Conservation (phyloP, 2,329 filamentous ascomycete species). For the Stemphylium vesicarium region DNA sequence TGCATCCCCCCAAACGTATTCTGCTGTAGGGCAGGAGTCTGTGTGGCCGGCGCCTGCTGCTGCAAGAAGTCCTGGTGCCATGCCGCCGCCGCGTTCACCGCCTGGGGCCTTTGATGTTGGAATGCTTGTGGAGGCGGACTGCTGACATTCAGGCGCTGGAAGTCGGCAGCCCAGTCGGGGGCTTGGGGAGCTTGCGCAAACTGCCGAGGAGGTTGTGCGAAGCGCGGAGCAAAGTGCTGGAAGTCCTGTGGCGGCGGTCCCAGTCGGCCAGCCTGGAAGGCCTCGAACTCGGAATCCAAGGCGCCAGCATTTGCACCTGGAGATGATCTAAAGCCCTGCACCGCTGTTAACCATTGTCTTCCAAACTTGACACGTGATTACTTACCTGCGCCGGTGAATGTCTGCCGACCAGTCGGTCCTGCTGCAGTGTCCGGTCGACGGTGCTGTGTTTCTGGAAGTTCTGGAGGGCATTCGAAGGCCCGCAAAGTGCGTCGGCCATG, state of each 20-base stretch:
- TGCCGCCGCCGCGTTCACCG: slow-evolving; percentile 43
- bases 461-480: slow-evolving; percentile 77
- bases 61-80: slow-evolving; percentile 69
- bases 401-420: slow-evolving; percentile 68
- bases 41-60: slow-evolving; percentile 45
- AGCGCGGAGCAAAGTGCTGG: slow-evolving; percentile 43
- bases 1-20: slow-evolving; percentile 35
- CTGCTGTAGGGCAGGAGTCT: slow-evolving; percentile 37
- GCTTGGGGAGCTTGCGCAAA: slow-evolving; percentile 41
- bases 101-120: slow-evolving; percentile 52
- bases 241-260: slow-evolving; percentile 47
- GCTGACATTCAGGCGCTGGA: slow-evolving; percentile 55
- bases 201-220: slow-evolving; percentile 48
- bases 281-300: slow-evolving; percentile 71
- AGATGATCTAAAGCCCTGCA: slow-evolving; percentile 67
- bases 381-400: slow-evolving; percentile 63
- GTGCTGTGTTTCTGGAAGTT: slow-evolving; percentile 73
- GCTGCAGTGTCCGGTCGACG: slow-evolving; percentile 73
- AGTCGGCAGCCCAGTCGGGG: slow-evolving; percentile 58
- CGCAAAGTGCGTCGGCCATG: slow-evolving; percentile 74
- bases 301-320: slow-evolving; percentile 60
- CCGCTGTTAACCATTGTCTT: slow-evolving; percentile 16
- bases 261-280: slow-evolving; percentile 65
- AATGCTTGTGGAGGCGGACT: slow-evolving; percentile 53
- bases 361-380: neutral